Percentiles rank a stretch among this genome's conserved stretches.
These are phyloP conservation scores for Elasticomyces elasticus DNA, from an alignment of 495 filamentous ascomycete genomes.

Conservation along the genomic window DNA sequence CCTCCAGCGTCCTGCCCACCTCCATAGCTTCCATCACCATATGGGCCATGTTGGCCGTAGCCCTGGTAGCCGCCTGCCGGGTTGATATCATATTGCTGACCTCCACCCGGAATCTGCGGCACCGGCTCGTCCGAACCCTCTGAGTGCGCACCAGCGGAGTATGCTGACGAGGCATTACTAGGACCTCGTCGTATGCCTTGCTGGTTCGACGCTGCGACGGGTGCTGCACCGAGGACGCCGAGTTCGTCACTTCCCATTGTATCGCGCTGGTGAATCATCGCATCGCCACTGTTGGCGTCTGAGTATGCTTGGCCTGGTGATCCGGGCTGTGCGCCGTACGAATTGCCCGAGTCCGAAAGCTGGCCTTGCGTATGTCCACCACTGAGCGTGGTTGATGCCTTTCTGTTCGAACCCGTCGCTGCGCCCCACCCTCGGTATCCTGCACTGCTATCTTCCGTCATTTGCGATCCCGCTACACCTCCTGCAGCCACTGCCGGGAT, in stretches of 20 bases:
- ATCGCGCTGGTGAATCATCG: slow-evolving; percentile 51
- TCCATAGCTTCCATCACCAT: slow-evolving; percentile 7
- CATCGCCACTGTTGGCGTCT: slow-evolving; percentile 63
- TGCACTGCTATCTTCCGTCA: slow-evolving; percentile 45
- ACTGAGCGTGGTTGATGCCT: slow-evolving; percentile 79
- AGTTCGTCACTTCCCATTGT: slow-evolving; percentile 43
- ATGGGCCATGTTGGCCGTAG: not conserved
- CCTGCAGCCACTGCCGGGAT: slow-evolving; percentile 50
- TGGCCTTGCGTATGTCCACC: slow-evolving; percentile 55
- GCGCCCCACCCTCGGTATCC: slow-evolving; percentile 96
- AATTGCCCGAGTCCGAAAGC: slow-evolving; percentile 57
- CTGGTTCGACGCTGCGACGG: slow-evolving; percentile 47
- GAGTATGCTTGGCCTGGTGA: slow-evolving; percentile 61
- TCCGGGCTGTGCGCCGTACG: slow-evolving; percentile 47
- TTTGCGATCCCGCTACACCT: slow-evolving; percentile 38
- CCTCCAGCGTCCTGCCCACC: slow-evolving; percentile 39
- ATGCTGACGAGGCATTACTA: slow-evolving; percentile 93
- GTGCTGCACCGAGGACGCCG: slow-evolving; percentile 59
- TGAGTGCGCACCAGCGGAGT: slow-evolving; percentile 72
- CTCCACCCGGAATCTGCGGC: slow-evolving; percentile 34
- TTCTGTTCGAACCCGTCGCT: slow-evolving; percentile 65
- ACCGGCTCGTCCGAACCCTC: slow-evolving; percentile 68
- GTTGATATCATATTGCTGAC: slow-evolving; percentile 40
- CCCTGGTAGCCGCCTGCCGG: not conserved
- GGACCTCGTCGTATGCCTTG: slow-evolving; percentile 74